These are phyloP conservation scores for Clitoria ternatea DNA, from an alignment of 306 rosid genomes.

Conservation along the genomic window DNA sequence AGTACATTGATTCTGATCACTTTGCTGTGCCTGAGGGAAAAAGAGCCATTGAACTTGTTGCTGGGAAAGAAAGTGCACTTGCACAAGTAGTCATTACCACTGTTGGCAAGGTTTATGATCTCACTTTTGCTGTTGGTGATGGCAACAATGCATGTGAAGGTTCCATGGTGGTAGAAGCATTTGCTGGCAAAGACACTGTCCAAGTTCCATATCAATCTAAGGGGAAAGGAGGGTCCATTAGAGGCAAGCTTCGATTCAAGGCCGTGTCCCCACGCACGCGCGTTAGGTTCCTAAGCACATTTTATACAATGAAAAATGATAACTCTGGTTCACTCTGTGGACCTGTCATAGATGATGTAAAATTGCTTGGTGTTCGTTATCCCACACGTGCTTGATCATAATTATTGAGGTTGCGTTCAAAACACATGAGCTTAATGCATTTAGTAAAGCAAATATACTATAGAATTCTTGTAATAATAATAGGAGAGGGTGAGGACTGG, in stretches of 20 bases:
- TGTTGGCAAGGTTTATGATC: slow-evolving; percentile 43
- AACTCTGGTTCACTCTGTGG: slow-evolving; percentile 75
- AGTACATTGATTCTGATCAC: slow-evolving; percentile 70
- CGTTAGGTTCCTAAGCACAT: slow-evolving; percentile 56
- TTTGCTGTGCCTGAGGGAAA: slow-evolving; percentile 57
- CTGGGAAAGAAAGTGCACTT: slow-evolving; percentile 74
- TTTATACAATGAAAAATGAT: slow-evolving; percentile 61
- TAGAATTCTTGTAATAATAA: slow-evolving; percentile 20
- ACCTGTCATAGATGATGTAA: slow-evolving; percentile 72
- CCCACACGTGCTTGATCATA: slow-evolving; percentile 23
- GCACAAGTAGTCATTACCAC: slow-evolving; percentile 55
- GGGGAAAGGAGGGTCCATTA: slow-evolving; percentile 60
- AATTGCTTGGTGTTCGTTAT: slow-evolving; percentile 51
- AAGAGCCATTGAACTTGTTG: slow-evolving; percentile 74
- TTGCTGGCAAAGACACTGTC: slow-evolving; percentile 43
- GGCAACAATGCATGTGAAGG: slow-evolving; percentile 66
- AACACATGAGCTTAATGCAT: not conserved
- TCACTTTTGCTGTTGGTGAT: slow-evolving; percentile 74
- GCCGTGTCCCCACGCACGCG: slow-evolving; percentile 51
- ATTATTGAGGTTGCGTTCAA: not conserved
- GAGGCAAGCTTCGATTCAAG: slow-evolving; percentile 45
- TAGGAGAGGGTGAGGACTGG: not conserved
- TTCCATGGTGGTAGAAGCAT: slow-evolving; percentile 56
- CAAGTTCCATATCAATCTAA: slow-evolving; percentile 51
- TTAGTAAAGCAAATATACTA: slow-evolving; percentile 2